These are phyloP conservation scores for Coleophoma cylindrospora DNA, from an alignment of 2,329 filamentous ascomycete genomes.

Conservation along the genomic window DNA sequence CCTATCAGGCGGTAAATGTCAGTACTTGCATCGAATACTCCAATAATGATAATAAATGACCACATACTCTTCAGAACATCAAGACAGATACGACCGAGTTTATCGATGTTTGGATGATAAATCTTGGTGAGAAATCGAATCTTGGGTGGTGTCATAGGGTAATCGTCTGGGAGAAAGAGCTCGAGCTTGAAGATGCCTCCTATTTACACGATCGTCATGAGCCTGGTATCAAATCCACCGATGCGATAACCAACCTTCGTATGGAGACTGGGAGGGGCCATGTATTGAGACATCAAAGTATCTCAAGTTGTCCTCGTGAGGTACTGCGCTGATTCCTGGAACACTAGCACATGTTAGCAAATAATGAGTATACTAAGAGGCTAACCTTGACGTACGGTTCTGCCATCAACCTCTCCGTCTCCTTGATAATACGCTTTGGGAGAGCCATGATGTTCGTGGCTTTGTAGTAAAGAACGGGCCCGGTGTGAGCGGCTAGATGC, in stretches of 20 bases:
- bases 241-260: slow-evolving; percentile 64
- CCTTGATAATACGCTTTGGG: slow-evolving; percentile 96
- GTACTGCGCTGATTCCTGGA: slow-evolving; percentile 90
- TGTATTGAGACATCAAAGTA: slow-evolving; percentile 99
- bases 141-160: slow-evolving; percentile 98
- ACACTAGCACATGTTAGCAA: slow-evolving; percentile 52
- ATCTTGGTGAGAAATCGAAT: slow-evolving; percentile 99
- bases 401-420: slow-evolving; percentile 94
- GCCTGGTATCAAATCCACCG: neutral
- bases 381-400: slow-evolving; percentile 67
- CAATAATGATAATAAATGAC: neutral
- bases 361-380: no score
- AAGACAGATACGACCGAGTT: slow-evolving; percentile 92
- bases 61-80: slow-evolving; percentile 90
- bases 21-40: no score
- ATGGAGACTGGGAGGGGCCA: slow-evolving; percentile 86
- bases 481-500: no score
- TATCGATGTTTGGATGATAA: slow-evolving; percentile 98
- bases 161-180: slow-evolving; percentile 96
- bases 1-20: slow-evolving; percentile 43
- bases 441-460: slow-evolving; percentile 52
- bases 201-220: slow-evolving; percentile 11
- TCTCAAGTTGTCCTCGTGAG: slow-evolving; percentile 93
- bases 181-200: slow-evolving; percentile 90
- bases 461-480: neutral